Base-by-base conservation (phyloP, 768 basidiomycete species). In the Amanita polypyramis region DNA sequence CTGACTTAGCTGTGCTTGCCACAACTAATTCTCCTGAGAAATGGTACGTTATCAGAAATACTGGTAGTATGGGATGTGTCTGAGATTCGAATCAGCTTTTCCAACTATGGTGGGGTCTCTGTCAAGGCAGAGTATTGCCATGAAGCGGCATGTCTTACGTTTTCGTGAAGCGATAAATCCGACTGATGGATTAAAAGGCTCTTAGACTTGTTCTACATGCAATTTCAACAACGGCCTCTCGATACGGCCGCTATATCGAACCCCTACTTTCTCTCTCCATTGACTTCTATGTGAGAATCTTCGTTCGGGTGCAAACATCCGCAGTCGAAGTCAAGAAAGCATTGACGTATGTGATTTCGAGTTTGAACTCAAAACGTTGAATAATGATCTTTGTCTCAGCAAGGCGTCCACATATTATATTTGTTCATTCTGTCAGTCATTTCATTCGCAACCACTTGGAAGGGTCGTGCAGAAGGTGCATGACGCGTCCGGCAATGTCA, bases 1-100 rank as follows among this genome's bases (percentile, higher is more conserved):
- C 96, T 1, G 96, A 99, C 62, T 71, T 96, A 51, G 79, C 92
- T 5, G 93, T 99, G 8, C 73, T 98, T 19, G 96, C 94, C 0
- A 93, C 92, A 2, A 81, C 76, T 9, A 97, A 97, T 61, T 96
- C 87, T 62, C 85, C 94, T 3, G 96, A 99, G 62, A 99, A 99
- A 79, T 93, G 91, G 95, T 91, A 56, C 51, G 68, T 17, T 27
- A 5, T 21, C 19, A 25, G 29, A 5, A 15, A n/a, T 32, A 35
- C 15, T 36, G n/a, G 35, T 35, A 15, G 14, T 19, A 20, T n/a
- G 29, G 19, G 12, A n/a, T 3, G 5, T 6, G 47, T 27, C 27
- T 29, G 19, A 46, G 11, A 12, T 40, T 29, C 11, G 27, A 23
- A 36, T 21, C 56, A 95, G 93, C 64, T 97, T 80, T 65, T 82